phyloP scores from a whole-genome alignment of 192 early-diverging fungal genomes.

The Thamnidium elegans region DNA sequence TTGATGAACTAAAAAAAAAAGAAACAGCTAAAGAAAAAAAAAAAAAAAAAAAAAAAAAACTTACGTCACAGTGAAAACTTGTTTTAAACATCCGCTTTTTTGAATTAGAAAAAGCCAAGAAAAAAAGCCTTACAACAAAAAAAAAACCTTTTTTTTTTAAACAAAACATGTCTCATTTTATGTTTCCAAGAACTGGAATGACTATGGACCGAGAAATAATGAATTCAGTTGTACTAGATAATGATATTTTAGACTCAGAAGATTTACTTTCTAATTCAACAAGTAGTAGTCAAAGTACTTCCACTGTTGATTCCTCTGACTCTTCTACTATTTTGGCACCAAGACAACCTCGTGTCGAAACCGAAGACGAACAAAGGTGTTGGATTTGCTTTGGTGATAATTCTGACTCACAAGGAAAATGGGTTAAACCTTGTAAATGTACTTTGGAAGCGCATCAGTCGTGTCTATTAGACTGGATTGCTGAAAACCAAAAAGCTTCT shows the following conservation, averaged over 20 bases:
- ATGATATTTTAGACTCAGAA: neutral
- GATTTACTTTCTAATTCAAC: neutral
- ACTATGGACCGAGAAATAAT: neutral
- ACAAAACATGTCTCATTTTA: neutral
- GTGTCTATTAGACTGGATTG: constrained; percentile 74
- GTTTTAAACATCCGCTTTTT: too few species aligned
- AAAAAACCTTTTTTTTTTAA: too few species aligned
- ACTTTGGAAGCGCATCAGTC: constrained; percentile 74
- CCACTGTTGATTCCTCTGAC: neutral
- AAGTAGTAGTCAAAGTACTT: neutral
- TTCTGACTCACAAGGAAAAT: constrained; percentile 53
- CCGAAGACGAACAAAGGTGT: constrained; percentile 43
- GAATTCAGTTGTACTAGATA: neutral
- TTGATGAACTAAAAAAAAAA: too few species aligned
- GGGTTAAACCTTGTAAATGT: constrained; percentile 71
- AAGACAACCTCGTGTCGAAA: neutral
- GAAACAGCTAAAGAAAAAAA: too few species aligned
- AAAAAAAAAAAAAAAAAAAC: too few species aligned
- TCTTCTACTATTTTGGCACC: neutral
- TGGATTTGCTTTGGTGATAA: constrained; percentile 79
- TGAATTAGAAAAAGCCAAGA: too few species aligned
- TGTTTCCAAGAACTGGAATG: neutral
- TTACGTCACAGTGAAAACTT: too few species aligned
- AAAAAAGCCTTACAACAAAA: too few species aligned
- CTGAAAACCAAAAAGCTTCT: constrained; percentile 58